Evolutionary conservation across 2,329 filamentous ascomycete genomes (phyloP), one percentile per base, ranked within the genome.

Genomic region (Diaporthe ampelina): DNA sequence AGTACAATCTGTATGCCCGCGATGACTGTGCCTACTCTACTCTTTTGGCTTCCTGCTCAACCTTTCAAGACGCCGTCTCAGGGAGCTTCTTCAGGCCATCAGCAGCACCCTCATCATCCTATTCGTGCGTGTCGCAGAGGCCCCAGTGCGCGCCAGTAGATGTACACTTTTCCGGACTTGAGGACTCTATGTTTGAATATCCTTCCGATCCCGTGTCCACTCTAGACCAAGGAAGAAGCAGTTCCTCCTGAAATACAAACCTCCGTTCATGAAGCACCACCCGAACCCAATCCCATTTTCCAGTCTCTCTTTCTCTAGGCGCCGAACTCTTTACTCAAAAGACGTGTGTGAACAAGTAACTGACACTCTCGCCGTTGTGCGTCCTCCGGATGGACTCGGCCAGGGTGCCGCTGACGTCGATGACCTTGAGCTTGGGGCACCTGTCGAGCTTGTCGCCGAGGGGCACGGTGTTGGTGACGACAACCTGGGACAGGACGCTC

Each of bases 381-480:
- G 92, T 94, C 79, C 92, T 85, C 72, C 91, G 87, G 78, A 92
- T 93, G 17, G 91, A 91, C 84, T 92, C 92, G n/a, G 91, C 92
- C 74, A 94, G 86, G 48, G 95, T 98, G 56, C 94, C 93, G 79
- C 93, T 95, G 79, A 98, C 94, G 84, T 98, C 95, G 82, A 98
- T 97, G 73, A 95, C 95, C 84, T 95, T 92, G 77, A 98, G 90
- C 84, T 94, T 93, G 74, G 91, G 89, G 84, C 95, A 97, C 56
- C 80, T 79, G 70, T 92, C 90, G 81, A 93, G 92, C 88, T 95
- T 95, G 83, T 94, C 93, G 77, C 91, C 90, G 76, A 95, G 90
- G 0, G 94, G 94, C 17, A 96, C 94, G 1, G 94, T 98, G 85
- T 98, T 98, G 65, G 95, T 98, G 48, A 97, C 95, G 19, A 98